These are phyloP conservation scores for Hyphopichia pseudoburtonii DNA, from an alignment of 1,139 yeast species.

Conservation along the genomic window DNA sequence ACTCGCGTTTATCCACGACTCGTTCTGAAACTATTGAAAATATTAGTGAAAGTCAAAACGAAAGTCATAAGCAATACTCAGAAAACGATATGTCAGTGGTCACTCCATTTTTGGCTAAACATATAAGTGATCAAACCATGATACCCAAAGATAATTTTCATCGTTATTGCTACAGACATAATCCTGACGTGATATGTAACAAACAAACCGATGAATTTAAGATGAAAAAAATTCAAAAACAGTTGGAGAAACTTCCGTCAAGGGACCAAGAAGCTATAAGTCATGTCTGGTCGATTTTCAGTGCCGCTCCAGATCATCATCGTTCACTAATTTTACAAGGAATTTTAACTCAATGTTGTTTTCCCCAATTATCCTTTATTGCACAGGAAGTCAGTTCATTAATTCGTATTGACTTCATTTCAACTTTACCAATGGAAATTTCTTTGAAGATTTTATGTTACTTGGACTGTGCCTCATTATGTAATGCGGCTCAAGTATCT, in stretches of 20 bases:
- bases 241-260: constrained; percentile 56
- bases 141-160: constrained; percentile 54
- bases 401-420: constrained; percentile 84
- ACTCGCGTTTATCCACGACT: no score
- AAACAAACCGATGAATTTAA: constrained; percentile 67
- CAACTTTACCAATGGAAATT: constrained; percentile 82
- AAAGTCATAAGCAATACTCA: no score
- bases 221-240: constrained; percentile 61
- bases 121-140: constrained; percentile 41
- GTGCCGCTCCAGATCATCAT: constrained; percentile 68
- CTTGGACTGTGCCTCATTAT: constrained; percentile 85
- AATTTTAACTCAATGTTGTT: constrained; percentile 84
- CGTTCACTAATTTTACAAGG: constrained; percentile 81
- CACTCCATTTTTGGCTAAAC: constrained; percentile 47
- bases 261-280: constrained; percentile 70
- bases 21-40: no score
- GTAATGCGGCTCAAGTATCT: constrained; percentile 92
- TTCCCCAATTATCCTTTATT: constrained; percentile 85
- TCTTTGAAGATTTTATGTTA: constrained; percentile 83
- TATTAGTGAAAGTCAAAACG: no score
- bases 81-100: constrained; percentile 32
- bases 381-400: constrained; percentile 76
- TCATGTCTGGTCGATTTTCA: constrained; percentile 76
- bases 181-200: constrained; percentile 77
- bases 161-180: constrained; percentile 85